A percentile compares a stretch with the other conserved stretches of the same genome.
These are phyloP conservation scores for Wickerhamiella occidentalis DNA, from an alignment of 805 yeast genomes.

Conservation along the genomic window DNA sequence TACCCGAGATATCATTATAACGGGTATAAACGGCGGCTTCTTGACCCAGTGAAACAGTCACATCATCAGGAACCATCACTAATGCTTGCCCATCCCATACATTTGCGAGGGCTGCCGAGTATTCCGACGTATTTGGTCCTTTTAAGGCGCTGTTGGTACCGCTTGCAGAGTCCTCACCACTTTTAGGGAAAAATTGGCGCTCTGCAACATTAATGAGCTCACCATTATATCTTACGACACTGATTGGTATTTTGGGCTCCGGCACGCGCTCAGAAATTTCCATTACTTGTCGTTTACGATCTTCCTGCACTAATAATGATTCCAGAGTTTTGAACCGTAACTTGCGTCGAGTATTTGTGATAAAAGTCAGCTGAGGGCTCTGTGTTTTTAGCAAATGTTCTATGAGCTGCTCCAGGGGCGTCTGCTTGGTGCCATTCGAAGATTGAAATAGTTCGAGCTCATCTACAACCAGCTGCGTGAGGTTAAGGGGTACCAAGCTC, in stretches of 20 bases:
- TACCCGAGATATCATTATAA: constrained; percentile 16
- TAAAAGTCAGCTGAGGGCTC: constrained; percentile 12
- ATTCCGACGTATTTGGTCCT: background rate
- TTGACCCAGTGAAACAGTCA: constrained; percentile 11
- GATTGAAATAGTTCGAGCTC: constrained; percentile 22
- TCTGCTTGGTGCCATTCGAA: constrained; percentile 9
- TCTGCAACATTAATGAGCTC: background rate
- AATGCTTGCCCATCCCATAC: constrained; percentile 17
- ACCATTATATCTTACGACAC: background rate
- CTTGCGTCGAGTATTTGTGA: constrained; percentile 9
- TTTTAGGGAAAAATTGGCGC: background rate
- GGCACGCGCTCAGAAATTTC: background rate
- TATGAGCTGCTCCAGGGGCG: constrained; percentile 21
- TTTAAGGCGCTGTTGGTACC: background rate
- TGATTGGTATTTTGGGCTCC: constrained; percentile 2
- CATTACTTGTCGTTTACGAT: background rate
- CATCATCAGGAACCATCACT: constrained; percentile 11
- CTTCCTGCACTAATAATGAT: background rate
- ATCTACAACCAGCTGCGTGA: constrained; percentile 23
- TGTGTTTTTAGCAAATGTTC: constrained; percentile 12
- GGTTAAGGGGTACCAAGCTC: constrained; percentile 1
- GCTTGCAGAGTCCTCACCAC: background rate
- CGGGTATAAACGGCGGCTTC: constrained; percentile 1
- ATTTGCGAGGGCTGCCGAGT: constrained; percentile 8
- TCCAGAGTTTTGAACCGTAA: background rate